Percentiles rank a stretch among this genome's conserved stretches.
Evolutionary conservation across 1,139 yeast genomes (phyloP).

Genomic region (Diutina neorugosa): DNA sequence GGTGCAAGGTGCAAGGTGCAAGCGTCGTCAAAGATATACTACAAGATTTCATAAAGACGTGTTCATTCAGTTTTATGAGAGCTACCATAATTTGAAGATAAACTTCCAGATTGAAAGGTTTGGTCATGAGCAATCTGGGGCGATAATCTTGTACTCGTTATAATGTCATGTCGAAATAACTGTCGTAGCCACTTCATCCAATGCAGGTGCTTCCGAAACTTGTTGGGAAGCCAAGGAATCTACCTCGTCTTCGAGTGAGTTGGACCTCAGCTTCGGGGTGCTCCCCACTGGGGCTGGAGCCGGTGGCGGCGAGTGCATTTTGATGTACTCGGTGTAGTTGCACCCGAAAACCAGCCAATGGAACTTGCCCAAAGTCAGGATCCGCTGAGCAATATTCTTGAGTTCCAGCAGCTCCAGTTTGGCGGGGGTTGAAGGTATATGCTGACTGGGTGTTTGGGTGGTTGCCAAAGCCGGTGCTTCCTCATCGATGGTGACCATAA

Average conservation of each 20-base stretch:
- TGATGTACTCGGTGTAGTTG: conserved; percentile 21
- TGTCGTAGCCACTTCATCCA: not conserved
- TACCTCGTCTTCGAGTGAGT: conserved; percentile 1
- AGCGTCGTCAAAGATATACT: no score
- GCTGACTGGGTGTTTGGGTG: conserved; percentile 4
- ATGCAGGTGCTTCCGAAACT: not conserved
- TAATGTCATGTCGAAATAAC: conserved; percentile 1
- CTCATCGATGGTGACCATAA: conserved; percentile 9
- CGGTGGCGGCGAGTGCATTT: not conserved
- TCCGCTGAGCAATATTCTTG: conserved; percentile 36
- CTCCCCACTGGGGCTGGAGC: not conserved
- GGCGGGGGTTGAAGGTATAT: not conserved
- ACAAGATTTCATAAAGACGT: not conserved
- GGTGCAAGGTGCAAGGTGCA: no score
- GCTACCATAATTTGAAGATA: not conserved
- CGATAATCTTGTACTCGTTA: not conserved
- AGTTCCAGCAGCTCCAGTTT: conserved; percentile 26
- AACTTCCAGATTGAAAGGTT: not conserved
- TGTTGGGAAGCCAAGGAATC: not conserved
- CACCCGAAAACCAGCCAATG: conserved; percentile 67
- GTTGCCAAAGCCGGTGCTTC: conserved; percentile 5
- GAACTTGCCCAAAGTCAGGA: conserved; percentile 49
- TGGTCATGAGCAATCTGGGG: not conserved
- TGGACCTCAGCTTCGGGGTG: not conserved
- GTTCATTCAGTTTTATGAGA: not conserved